Percentiles rank a stretch among this genome's conserved stretches.
phyloP scores from a whole-genome alignment of 352 stramenopile genomes.

The Nothophytophthora sp. region DNA sequence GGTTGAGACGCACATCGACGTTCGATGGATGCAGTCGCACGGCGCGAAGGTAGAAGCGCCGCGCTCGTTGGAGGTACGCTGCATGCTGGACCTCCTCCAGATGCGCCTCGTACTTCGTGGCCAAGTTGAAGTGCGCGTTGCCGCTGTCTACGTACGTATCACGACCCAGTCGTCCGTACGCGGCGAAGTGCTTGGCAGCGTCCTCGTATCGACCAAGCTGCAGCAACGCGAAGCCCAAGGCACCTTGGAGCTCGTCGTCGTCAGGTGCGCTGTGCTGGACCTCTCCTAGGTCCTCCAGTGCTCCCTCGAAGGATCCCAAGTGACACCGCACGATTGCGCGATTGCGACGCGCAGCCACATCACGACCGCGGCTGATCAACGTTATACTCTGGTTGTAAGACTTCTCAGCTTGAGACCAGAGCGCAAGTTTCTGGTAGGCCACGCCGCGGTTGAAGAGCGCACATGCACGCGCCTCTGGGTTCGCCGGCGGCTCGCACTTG shows the following conservation, averaged over 20 bases:
- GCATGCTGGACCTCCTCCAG: constrained; percentile 44
- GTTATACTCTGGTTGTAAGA: constrained; percentile 63
- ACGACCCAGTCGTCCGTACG: constrained; percentile 55
- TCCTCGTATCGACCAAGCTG: constrained; percentile 73
- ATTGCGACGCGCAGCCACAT: constrained; percentile 65
- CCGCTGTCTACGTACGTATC: constrained; percentile 75
- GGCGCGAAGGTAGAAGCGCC: constrained; percentile 72
- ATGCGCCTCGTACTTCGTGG: constrained; percentile 24
- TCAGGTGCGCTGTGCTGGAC: constrained; percentile 66
- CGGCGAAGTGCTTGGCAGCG: constrained; percentile 60
- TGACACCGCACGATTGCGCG: constrained; percentile 67
- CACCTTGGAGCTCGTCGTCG: constrained; percentile 71
- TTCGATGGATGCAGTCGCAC: constrained; percentile 63
- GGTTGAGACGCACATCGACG: constrained; percentile 60
- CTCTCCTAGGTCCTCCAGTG: constrained; percentile 64
- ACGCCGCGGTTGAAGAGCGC: constrained; percentile 70
- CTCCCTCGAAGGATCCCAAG: constrained; percentile 48
- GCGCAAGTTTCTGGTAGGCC: constrained; percentile 64
- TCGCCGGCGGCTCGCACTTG: constrained; percentile 41
- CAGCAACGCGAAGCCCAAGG: constrained; percentile 61
- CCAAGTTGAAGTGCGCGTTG: constrained; percentile 80
- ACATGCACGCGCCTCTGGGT: constrained; percentile 13
- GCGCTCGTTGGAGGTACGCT: constrained; percentile 45
- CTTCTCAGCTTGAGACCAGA: constrained; percentile 65
- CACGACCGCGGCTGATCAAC: constrained; percentile 32